These are phyloP conservation scores for Carex scoparia DNA, from an alignment of 176 grass and related monocot species.

Conservation along the genomic window DNA sequence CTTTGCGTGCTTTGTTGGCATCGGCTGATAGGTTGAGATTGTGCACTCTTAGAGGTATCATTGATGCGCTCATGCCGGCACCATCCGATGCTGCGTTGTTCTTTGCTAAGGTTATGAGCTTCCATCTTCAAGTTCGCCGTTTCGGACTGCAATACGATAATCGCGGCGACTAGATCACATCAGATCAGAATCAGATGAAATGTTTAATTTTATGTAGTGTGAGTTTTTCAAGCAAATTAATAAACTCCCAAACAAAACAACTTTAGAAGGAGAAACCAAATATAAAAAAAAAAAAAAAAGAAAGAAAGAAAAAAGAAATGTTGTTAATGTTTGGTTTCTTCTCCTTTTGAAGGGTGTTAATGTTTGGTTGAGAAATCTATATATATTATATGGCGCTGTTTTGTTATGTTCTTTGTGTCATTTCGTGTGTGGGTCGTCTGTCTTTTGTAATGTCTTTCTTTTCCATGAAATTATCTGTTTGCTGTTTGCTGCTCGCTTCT, in stretches of 20 bases:
- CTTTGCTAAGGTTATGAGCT: constrained; percentile 34
- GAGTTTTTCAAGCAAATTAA: neutral
- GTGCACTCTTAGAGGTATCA: constrained; percentile 37
- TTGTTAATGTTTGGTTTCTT: neutral
- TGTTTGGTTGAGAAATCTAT: constrained; percentile 12
- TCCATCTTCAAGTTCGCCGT: constrained; percentile 39
- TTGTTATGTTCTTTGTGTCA: neutral
- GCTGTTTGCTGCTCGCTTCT: neutral
- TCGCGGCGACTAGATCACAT: neutral
- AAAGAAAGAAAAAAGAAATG: neutral
- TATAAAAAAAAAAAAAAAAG: neutral
- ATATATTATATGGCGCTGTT: neutral
- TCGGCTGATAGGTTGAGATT: constrained; percentile 48
- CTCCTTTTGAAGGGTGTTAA: neutral
- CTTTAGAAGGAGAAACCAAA: neutral
- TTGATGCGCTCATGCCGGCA: constrained; percentile 27
- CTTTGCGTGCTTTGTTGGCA: constrained; percentile 40
- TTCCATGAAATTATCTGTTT: constrained; percentile 13
- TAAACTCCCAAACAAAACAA: neutral
- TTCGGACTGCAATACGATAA: constrained; percentile 30
- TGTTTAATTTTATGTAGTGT: too few relatives aligned
- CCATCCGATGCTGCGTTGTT: constrained; percentile 30
- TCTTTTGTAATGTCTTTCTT: neutral
- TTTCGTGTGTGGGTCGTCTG: neutral
- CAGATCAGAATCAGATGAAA: neutral